Evolutionary conservation across 306 rosid species (phyloP).

Genomic region (Hippophae tibetana): DNA sequence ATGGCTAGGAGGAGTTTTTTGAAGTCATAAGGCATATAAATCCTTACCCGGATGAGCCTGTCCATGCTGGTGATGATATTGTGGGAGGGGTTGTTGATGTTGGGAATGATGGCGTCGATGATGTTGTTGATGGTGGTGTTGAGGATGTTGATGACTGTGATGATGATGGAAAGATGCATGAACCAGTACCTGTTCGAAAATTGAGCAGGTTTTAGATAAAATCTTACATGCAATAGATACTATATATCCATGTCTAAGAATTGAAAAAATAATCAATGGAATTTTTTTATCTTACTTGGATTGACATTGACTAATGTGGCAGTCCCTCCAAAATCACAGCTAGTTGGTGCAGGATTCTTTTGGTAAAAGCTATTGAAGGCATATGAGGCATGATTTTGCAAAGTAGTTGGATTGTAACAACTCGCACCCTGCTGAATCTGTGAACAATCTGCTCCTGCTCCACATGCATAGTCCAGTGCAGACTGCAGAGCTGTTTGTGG

Average conservation of each 20-base stretch:
- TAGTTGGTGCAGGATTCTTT: constrained; percentile 67
- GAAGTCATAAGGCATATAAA: constrained; percentile 7
- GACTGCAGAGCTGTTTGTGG: constrained; percentile 54
- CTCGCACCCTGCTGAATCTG: constrained; percentile 72
- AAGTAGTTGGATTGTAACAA: constrained; percentile 60
- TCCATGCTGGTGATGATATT: constrained; percentile 40
- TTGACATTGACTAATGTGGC: constrained; percentile 55
- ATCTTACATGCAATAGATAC: constrained; percentile 11
- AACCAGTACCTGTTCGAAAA: constrained; percentile 46
- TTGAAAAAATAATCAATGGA: constrained; percentile 1
- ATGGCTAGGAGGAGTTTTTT: not conserved
- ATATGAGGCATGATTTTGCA: constrained; percentile 80
- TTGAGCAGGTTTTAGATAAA: constrained; percentile 9
- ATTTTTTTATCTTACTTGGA: constrained; percentile 52
- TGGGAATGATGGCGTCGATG: constrained; percentile 4
- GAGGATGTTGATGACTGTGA: constrained; percentile 29
- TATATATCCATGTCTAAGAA: not conserved
- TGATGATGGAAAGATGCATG: constrained; percentile 51
- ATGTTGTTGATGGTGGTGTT: constrained; percentile 2
- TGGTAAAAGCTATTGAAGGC: constrained; percentile 82
- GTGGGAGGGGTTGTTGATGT: not conserved
- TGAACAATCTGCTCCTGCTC: constrained; percentile 58
- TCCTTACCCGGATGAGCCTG: constrained; percentile 40
- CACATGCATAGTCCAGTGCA: constrained; percentile 89
- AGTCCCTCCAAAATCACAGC: constrained; percentile 86